A percentile compares a stretch with the other conserved stretches of the same genome.
phyloP scores from a whole-genome alignment of 345 rosid species.

The Salix purpurea region DNA sequence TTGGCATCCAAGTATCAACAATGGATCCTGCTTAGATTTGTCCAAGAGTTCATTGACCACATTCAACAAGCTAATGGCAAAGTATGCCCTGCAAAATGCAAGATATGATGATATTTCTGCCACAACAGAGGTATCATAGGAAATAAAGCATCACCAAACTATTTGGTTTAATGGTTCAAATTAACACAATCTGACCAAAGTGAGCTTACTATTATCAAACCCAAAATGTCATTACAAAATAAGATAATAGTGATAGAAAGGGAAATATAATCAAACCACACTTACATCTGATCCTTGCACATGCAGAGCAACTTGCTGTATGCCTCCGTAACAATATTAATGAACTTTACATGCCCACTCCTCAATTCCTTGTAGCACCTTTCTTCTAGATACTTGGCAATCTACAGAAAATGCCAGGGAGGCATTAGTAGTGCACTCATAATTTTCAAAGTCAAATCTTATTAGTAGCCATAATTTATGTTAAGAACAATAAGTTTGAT shows the following conservation, averaged over 20 bases:
- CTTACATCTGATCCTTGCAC: constrained; percentile 90
- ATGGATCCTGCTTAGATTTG: constrained; percentile 58
- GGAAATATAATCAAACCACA: neutral
- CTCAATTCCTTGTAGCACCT: constrained; percentile 85
- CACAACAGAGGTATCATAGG: too few relatives aligned
- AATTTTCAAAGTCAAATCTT: neutral
- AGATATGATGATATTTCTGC: neutral
- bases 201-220: neutral
- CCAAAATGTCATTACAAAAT: neutral
- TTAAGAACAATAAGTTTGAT: neutral
- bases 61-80: constrained; percentile 71
- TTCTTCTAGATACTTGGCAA: constrained; percentile 88
- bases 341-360: constrained; percentile 55
- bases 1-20: constrained; percentile 77
- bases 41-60: constrained; percentile 74
- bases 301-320: constrained; percentile 70
- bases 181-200: neutral
- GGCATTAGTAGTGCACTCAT: neutral
- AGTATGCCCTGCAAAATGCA: constrained; percentile 60
- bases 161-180: neutral
- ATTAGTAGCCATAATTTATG: neutral
- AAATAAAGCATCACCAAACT: neutral
- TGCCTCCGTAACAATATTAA: constrained; percentile 59
- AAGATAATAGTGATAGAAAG: neutral
- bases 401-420: constrained; percentile 39